Evolutionary conservation across 169 alveolate genomes (phyloP), one percentile per base, ranked within the genome.

Genomic region (Plasmodium vinckei): DNA sequence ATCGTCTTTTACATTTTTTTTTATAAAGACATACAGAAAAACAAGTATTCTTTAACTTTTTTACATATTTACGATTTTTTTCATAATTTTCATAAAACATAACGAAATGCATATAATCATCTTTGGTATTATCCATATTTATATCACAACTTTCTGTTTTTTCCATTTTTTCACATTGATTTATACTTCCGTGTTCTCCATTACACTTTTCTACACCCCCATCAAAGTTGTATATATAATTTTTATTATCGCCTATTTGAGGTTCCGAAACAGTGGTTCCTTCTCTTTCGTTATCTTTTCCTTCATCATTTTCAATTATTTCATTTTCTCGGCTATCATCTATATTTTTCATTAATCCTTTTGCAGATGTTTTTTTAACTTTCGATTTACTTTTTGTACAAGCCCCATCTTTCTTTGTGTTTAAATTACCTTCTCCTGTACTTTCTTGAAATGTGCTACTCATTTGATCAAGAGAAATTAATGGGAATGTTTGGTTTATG

Each of bases 21-120:
- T 82, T 67, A 71, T 60, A 82, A 68, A 82, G 47, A 42, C 79
- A 82, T 10, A 82, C 59, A 17, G 90, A 82, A 51, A 82, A 82
- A 82, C 46, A 33, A 19, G 72, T 53, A 46, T 57, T 82, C 44
- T 47, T n/a, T 33, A 67, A 21, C 27, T 67, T 67, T 54, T 82
- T 82, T 44, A 67, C 19, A 54, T 67, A 54, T 53, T 82, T 67
- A 17, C 82, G 69, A 65, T 60, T 51, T 13, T 65, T 67, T 56
- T 82, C 90, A 67, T 67, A 82, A 54, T 82, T 65, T 67, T 82
- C 82, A 19, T 65, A 67, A 67, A 51, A 67, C 46, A 67, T 82
- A 9, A 19, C 56, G 49, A 82, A 67, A 59, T 65, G 44, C 51
- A 19, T n/a, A 47, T 10, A n/a, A 5, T 53, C 82, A 23, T 82